Evolutionary conservation across 1,139 yeast species (phyloP), one percentile per base, ranked within the genome.

Genomic region (Candida sojae): DNA sequence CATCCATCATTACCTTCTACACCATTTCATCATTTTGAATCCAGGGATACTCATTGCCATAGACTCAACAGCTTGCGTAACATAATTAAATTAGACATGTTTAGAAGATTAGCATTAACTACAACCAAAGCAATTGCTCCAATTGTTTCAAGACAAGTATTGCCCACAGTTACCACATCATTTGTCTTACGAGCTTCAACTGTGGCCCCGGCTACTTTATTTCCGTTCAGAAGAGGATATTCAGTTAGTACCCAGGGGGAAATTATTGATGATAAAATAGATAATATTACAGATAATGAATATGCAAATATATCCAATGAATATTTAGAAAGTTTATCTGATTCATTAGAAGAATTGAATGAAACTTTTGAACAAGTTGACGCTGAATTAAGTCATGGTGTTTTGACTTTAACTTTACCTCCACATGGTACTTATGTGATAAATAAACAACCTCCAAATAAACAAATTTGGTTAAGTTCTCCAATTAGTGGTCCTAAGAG

Each of bases 401-500:
- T 91, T 10, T 68, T 91, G 70, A 84, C 92, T 3, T 66, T 91
- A 51, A 77, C 75, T 3, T 63, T 87, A 32, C 88, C 90, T 2
- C 79, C 82, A 2, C 70, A 74, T 34, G 97, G 97, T 2, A 81
- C 92, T 1, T 91, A 91, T 63, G 96, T 91, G 31, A 84, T 92
- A 57, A 92, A 91, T 70, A 89, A 89, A 62, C 97, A 92, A 68
- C 97, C 97, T 1, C 96, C 97, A 2, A 91, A 89, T 66, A 86
- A 86, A 66, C 98, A 91, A 64, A 85, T 91, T 38, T 91, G 98
- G 98, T 77, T 90, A 47, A 83, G 95, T 52, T 87, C 96, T 37
- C 98, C 98, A 0, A 61, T 88, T 5, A 87, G 95, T n/a, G 98
- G 98, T 0, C 98, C 98, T 10, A 88, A 89, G 61, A 59, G 81